Percentiles rank a stretch among this genome's conserved stretches.
Conservation (phyloP, 495 filamentous ascomycete genomes). For the Talaromyces wortmannii region DNA sequence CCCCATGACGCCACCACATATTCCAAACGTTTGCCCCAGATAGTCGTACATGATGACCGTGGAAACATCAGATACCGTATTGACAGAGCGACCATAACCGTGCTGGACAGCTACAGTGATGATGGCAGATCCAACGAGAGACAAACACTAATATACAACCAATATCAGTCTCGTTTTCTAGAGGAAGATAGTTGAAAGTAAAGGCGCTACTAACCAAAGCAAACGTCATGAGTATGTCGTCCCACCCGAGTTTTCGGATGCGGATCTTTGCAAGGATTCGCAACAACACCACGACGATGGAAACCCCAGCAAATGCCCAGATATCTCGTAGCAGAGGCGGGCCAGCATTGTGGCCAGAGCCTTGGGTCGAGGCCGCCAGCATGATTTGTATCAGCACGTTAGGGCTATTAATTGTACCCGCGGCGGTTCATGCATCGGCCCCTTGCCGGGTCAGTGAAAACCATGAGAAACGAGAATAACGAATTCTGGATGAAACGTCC, state of each 20-base stretch:
- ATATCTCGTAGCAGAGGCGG: constrained; percentile 17
- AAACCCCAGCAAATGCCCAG: constrained; percentile 16
- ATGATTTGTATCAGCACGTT: constrained; percentile 1
- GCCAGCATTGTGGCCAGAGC: constrained; percentile 6
- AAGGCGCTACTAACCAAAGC: constrained; percentile 17
- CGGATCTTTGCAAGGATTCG: constrained; percentile 17
- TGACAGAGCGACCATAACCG: constrained; percentile 16
- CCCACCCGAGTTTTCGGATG: constrained; percentile 15
- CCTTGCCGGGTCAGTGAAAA: too few relatives aligned
- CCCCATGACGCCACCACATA: constrained; percentile 10
- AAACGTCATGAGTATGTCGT: constrained; percentile 19
- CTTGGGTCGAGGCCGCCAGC: constrained; percentile 5
- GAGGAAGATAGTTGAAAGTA: neutral
- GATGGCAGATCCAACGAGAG: constrained; percentile 17
- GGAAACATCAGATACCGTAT: constrained; percentile 1
- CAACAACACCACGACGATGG: constrained; percentile 10
- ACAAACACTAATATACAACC: constrained; percentile 8
- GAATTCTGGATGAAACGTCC: neutral
- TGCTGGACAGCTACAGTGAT: constrained; percentile 13
- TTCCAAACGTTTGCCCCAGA: constrained; percentile 13
- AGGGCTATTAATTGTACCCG: neutral
- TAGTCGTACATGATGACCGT: constrained; percentile 22
- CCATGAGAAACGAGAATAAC: too few relatives aligned
- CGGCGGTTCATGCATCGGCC: too few relatives aligned
- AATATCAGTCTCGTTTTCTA: neutral